A percentile compares a stretch with the other conserved stretches of the same genome.
phyloP scores from a whole-genome alignment of 208 protist genomes.

The Leishmania arabica region DNA sequence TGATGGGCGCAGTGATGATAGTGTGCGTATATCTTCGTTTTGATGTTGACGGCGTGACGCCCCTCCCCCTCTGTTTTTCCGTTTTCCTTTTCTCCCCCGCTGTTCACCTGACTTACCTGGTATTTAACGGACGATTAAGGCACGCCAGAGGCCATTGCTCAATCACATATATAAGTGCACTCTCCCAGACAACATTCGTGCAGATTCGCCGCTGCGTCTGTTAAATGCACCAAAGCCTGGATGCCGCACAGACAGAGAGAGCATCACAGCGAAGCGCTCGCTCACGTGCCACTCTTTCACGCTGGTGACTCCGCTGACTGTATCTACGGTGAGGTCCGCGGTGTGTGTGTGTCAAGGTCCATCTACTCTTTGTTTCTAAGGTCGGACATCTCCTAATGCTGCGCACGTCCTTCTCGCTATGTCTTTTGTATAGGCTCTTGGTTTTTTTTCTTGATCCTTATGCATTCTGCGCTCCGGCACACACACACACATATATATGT shows the following conservation, averaged over 20 bases:
- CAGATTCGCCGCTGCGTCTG: neutral
- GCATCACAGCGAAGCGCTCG: neutral
- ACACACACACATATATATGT: neutral
- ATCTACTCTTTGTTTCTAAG: neutral
- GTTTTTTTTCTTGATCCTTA: neutral
- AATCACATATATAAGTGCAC: neutral
- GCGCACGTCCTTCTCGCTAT: neutral
- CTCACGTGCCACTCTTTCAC: neutral
- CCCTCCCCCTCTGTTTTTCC: too few species aligned
- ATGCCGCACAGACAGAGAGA: neutral
- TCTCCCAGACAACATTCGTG: neutral
- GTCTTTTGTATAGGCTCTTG: neutral
- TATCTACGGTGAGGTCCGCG: neutral
- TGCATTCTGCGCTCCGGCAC: neutral
- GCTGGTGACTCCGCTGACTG: neutral
- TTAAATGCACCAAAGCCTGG: neutral
- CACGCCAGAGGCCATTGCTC: neutral
- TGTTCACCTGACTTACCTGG: neutral
- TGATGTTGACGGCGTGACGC: neutral
- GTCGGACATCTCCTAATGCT: neutral
- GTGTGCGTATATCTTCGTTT: neutral
- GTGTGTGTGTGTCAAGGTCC: neutral
- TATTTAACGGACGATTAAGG: slow-evolving; percentile 9
- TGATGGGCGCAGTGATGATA: neutral
- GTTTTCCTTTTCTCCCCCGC: neutral